Base-by-base conservation (phyloP, 2,329 filamentous ascomycete genomes). In the Mariannaea sp. region DNA sequence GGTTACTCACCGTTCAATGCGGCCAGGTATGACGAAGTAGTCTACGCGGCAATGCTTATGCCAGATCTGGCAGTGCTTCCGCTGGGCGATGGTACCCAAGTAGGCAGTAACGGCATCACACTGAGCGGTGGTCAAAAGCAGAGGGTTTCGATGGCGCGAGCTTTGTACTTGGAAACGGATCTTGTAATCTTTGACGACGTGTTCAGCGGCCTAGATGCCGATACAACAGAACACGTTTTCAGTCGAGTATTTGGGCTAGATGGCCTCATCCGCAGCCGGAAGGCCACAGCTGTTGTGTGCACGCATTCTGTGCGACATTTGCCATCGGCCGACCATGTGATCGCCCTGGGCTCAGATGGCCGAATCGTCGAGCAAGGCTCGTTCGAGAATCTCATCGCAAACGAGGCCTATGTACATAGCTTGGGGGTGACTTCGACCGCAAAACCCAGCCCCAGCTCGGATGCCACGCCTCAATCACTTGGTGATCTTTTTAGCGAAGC, bases 121-220 rank as follows among this genome's bases (percentile, higher is more conserved):
- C 57, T 76, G 7, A 75, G 72, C 4, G 73, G 74, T 17, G 73
- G 73, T 0, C 71, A 75, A 52, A 70, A 65, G 6, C 68, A 71
- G 22, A 59, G 71, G 13, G 55, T 73, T 10, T 57, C 65, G 7
- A 55, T 69, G 13, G 65, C 66, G 0, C 50, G 65, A 41, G 65
- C 65, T 3, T 6, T 68, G 4, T 69, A 67, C 33, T 41, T 64
- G 3, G 52, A 62, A 3, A 46, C 56, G 4, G 50, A 62, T 27
- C 9, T 64, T 1, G 14, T 64, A 4, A 33, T 68, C 12, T 43
- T 69, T 1, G 66, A 69, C 17, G 65, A 69, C 14, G 49, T 67
- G 2, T 59, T 69, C n/a, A 68, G 65, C 19, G 66, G 67, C 0
- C 50, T 69, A 1, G 67, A 69, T 39, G 55, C 59, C 3, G 45